Evolutionary conservation across 306 rosid species (phyloP), one percentile per base, ranked within the genome.

Genomic region (Cyamopsis tetragonoloba): DNA sequence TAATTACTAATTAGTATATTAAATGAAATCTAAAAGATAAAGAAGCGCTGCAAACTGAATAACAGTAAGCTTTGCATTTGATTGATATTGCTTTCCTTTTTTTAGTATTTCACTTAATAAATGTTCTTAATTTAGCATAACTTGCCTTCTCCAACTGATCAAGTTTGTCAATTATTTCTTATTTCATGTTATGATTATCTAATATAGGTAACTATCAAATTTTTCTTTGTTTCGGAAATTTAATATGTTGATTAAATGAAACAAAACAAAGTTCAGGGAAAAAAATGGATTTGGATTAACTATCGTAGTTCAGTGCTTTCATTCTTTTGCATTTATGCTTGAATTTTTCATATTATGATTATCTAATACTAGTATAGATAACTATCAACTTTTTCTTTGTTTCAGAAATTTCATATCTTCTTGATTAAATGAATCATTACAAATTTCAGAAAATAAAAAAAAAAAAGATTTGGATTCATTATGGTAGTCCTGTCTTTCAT

Each of bases 301-400:
- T 60, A 31, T 43, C 39, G 28, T 59, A 75, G 11, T 20, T 53
- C 6, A 23, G 12, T 41, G n/a, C 66, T 53, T 51, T 24, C 12
- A 30, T 48, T 7, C 58, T 17, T 30, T 68, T 38, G 55, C 46
- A 24, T 76, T 35, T 62, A 18, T 42, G n/a, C 50, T 71, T 57
- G 67, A n/a, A n/a, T n/a, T 51, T 61, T 76, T 35, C 53, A 53
- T 54, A 18, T 49, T 43, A 60, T 59, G 58, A 28, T 32, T 42
- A 43, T 67, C 32, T 74, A 41, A 10, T 5, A 44, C 32, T 74
- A 41, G 7, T 5, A 44, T 47, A 62, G 54, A 42, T n/a, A 31
- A 20, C 31, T 26, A 17, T 41, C 46, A 35, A 46, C 35, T 43
- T n/a, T n/a, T n/a, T 51, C 67, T 13, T 54, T 42, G 19, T 53